Conservation (phyloP, 768 basidiomycete genomes). For the Boletus barrowsii region DNA sequence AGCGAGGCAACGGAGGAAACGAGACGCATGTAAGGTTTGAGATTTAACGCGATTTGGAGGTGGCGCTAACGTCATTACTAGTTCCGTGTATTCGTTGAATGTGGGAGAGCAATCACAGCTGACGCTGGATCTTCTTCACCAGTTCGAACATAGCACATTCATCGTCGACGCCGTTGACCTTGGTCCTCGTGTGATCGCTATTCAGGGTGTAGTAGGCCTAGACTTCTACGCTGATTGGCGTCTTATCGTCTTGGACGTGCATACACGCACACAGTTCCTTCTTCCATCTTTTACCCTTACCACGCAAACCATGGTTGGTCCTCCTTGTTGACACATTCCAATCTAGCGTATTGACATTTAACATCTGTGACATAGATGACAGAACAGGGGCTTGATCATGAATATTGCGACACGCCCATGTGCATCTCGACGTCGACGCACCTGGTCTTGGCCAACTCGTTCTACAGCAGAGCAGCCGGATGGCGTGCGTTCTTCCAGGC, state of each 20-base stretch:
- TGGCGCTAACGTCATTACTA: background rate
- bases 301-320: background rate
- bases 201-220: background rate
- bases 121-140: conserved; percentile 10
- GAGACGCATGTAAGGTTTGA: conserved; percentile 4
- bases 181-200: background rate
- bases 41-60: background rate
- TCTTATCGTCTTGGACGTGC: background rate
- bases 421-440: background rate
- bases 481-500: background rate
- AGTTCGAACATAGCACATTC: conserved; percentile 6
- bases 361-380: background rate
- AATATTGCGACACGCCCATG: background rate
- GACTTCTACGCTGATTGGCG: background rate
- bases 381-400: background rate
- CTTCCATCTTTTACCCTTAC: background rate
- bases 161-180: background rate
- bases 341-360: background rate
- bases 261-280: background rate
- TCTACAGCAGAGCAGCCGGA: background rate
- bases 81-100: conserved; percentile 9
- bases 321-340: background rate
- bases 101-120: background rate
- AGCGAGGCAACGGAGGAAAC: background rate
- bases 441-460: background rate